Conservation (phyloP, 371 early-diverging fungal genomes). For the Circinella umbellata region DNA sequence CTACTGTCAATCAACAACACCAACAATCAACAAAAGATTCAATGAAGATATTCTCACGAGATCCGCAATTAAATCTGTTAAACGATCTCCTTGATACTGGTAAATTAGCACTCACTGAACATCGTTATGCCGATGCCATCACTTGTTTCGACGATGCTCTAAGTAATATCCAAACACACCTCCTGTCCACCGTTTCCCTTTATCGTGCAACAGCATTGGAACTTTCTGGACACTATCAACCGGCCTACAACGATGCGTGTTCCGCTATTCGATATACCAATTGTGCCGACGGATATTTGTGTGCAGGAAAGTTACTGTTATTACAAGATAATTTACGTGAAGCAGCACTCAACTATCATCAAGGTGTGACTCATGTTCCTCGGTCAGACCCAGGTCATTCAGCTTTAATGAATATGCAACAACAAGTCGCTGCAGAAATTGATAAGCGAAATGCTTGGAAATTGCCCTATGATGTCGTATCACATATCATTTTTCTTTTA, state of each 20-base stretch:
- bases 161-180: not conserved
- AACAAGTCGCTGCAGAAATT: not conserved
- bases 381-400: constrained; percentile 2
- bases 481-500: not conserved
- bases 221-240: constrained; percentile 1
- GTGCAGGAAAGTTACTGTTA: not conserved
- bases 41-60: not conserved
- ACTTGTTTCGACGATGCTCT: not conserved
- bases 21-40: not conserved
- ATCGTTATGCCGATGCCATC: not conserved
- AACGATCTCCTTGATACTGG: not conserved
- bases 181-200: not conserved
- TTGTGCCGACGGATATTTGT: not conserved
- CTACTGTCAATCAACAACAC: not conserved
- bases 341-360: not conserved
- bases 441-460: not conserved
- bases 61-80: not conserved
- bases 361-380: not conserved
- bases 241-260: constrained; percentile 3
- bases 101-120: not conserved
- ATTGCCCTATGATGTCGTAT: constrained; percentile 2
- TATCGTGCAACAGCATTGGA: not conserved
- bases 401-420: not conserved
- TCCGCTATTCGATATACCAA: not conserved
- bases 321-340: constrained; percentile 5